phyloP scores from a whole-genome alignment of 73 alveolate genomes.

The Uronychia setigera region DNA sequence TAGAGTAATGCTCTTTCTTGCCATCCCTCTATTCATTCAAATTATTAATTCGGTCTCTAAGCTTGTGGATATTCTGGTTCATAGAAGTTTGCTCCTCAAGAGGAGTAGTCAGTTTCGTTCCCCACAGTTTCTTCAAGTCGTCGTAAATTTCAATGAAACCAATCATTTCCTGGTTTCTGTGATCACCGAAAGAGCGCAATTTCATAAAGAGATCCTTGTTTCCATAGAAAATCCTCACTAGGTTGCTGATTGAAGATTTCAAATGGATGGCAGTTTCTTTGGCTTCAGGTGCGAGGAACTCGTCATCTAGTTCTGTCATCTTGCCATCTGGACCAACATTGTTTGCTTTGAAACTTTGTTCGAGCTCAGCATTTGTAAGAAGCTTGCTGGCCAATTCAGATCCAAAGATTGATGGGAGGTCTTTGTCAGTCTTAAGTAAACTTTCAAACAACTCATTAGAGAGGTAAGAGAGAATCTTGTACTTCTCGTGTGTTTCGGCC shows the following conservation, averaged over 20 bases:
- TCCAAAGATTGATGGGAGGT: constrained; percentile 25
- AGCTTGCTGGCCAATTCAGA: constrained; percentile 11
- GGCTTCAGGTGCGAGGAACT: constrained; percentile 38
- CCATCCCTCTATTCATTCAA: constrained; percentile 25
- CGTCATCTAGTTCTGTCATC: constrained; percentile 48
- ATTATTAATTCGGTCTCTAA: constrained; percentile 13
- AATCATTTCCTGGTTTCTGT: constrained; percentile 26
- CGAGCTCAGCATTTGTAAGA: constrained; percentile 33
- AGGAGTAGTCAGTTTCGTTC: constrained; percentile 39
- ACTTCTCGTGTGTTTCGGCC: constrained; percentile 31
- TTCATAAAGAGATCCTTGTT: constrained; percentile 19
- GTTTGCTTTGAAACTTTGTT: constrained; percentile 40
- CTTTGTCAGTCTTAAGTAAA: constrained; percentile 27
- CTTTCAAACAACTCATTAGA: constrained; percentile 37
- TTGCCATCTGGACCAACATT: constrained; percentile 47
- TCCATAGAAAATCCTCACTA: constrained; percentile 30
- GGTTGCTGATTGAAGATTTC: constrained; percentile 26
- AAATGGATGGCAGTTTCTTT: constrained; percentile 18
- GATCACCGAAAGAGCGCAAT: constrained; percentile 37
- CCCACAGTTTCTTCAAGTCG: constrained; percentile 36
- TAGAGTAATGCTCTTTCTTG: constrained; percentile 34
- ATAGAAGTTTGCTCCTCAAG: constrained; percentile 48
- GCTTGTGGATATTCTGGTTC: constrained; percentile 17
- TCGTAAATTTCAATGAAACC: constrained; percentile 24
- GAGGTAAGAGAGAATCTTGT: constrained; percentile 28